phyloP scores from a whole-genome alignment of 2,329 filamentous ascomycete genomes.

The Anisogramma anomala region DNA sequence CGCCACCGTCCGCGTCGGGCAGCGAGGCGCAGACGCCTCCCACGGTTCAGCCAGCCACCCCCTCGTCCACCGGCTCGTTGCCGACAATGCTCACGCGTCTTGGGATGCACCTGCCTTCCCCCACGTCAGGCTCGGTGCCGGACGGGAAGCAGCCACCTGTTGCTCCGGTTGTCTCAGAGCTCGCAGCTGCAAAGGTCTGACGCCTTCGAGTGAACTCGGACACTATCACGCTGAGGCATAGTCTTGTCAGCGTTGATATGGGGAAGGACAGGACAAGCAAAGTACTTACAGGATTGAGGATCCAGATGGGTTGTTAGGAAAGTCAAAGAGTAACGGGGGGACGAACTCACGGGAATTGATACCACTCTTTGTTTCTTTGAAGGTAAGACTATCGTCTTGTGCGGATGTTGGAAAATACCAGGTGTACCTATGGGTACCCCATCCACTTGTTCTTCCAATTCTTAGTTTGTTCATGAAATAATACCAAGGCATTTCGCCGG shows the following conservation, averaged over 20 bases:
- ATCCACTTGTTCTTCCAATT: too few species aligned
- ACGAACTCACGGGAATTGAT: neutral
- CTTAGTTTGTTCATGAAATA: too few species aligned
- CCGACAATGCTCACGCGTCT: neutral
- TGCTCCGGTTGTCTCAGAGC: too few species aligned
- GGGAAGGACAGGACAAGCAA: neutral
- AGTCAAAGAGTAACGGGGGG: neutral
- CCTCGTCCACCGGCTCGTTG: neutral
- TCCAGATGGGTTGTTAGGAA: conserved; percentile 5
- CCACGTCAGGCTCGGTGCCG: neutral
- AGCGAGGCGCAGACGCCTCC: neutral
- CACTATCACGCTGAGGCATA: conserved; percentile 6
- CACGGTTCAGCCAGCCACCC: neutral
- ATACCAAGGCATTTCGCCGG: too few species aligned
- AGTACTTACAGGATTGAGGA: conserved; percentile 5
- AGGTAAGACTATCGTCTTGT: too few species aligned
- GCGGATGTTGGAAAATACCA: too few species aligned
- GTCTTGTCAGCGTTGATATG: neutral
- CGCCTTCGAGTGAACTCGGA: conserved; percentile 1
- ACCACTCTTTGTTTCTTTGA: neutral
- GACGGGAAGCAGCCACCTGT: neutral
- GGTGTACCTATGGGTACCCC: too few species aligned
- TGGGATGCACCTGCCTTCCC: neutral
- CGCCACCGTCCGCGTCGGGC: neutral
- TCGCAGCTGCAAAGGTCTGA: conserved; percentile 3